These are phyloP conservation scores for Suhomyces guaymorum DNA, from an alignment of 1,139 yeast species.

Conservation along the genomic window DNA sequence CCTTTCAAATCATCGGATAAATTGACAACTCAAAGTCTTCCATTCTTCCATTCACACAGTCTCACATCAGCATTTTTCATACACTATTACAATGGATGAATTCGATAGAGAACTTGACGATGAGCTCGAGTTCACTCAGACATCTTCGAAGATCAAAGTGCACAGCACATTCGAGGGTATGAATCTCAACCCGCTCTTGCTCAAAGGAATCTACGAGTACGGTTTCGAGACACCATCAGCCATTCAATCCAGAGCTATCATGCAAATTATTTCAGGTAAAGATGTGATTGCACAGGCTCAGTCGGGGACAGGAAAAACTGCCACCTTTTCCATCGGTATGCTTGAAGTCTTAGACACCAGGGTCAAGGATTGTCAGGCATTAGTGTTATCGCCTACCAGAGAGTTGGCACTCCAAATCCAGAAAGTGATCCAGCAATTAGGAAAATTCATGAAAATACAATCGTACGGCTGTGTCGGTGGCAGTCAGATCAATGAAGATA, in stretches of 20 bases:
- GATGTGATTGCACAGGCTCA: conserved; percentile 98
- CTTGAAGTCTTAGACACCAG: conserved; percentile 74
- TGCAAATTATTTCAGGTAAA: conserved; percentile 85
- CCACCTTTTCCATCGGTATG: conserved; percentile 92
- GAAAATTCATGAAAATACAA: conserved; percentile 80
- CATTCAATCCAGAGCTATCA: conserved; percentile 91
- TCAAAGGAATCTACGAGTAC: conserved; percentile 79
- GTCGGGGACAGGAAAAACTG: conserved; percentile 98
- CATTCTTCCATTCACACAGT: no score
- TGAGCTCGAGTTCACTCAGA: conserved; percentile 54
- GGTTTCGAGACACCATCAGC: conserved; percentile 96
- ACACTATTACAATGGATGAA: conserved; percentile 19
- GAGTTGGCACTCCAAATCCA: conserved; percentile 91
- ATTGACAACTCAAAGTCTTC: no score
- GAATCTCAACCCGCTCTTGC: conserved; percentile 67
- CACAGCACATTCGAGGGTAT: conserved; percentile 75
- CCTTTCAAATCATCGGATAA: no score
- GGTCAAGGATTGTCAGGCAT: conserved; percentile 72
- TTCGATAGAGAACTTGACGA: conserved; percentile 61
- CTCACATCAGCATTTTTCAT: no score
- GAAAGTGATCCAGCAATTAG: conserved; percentile 78
- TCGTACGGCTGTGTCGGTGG: conserved; percentile 96
- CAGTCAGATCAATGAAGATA: conserved; percentile 77
- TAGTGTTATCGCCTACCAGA: conserved; percentile 92
- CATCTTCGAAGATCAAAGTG: conserved; percentile 61